Evolutionary conservation across 148 eudicot species (phyloP).

Genomic region (Fagopyrum homotropicum): DNA sequence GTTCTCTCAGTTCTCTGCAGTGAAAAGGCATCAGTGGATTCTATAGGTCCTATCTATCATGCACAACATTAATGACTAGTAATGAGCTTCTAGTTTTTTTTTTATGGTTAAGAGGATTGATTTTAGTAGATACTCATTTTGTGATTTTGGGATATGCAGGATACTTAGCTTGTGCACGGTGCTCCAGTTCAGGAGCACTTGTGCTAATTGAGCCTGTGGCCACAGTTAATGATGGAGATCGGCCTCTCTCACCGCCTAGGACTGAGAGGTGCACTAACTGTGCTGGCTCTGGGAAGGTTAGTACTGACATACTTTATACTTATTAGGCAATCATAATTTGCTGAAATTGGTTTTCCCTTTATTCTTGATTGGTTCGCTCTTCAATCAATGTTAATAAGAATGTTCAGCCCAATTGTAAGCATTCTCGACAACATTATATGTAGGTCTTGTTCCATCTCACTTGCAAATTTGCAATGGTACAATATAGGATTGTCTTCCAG

Average conservation of each 20-base stretch:
- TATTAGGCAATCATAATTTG: too few species aligned
- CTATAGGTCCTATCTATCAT: too few species aligned
- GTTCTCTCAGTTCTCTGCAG: too few species aligned
- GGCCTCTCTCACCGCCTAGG: slow-evolving; percentile 66
- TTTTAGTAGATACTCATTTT: not conserved
- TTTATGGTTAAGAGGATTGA: too few species aligned
- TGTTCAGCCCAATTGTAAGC: not conserved
- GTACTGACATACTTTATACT: slow-evolving; percentile 4
- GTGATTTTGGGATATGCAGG: slow-evolving; percentile 38
- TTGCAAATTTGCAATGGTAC: not conserved
- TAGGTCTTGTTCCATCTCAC: not conserved
- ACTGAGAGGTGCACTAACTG: slow-evolving; percentile 84
- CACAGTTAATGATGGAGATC: slow-evolving; percentile 56
- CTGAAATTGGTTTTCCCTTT: not conserved
- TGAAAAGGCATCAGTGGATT: too few species aligned
- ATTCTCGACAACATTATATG: too few species aligned
- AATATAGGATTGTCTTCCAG: not conserved
- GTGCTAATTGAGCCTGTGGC: slow-evolving; percentile 75
- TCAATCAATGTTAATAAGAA: not conserved
- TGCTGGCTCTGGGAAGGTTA: slow-evolving; percentile 89
- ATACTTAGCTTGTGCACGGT: slow-evolving; percentile 97
- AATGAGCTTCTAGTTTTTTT: too few species aligned
- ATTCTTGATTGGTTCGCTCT: not conserved
- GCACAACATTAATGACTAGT: too few species aligned
- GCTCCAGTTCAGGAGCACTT: slow-evolving; percentile 77